These are phyloP conservation scores for Suillus alpinus DNA, from an alignment of 768 basidiomycete genomes.

Conservation along the genomic window DNA sequence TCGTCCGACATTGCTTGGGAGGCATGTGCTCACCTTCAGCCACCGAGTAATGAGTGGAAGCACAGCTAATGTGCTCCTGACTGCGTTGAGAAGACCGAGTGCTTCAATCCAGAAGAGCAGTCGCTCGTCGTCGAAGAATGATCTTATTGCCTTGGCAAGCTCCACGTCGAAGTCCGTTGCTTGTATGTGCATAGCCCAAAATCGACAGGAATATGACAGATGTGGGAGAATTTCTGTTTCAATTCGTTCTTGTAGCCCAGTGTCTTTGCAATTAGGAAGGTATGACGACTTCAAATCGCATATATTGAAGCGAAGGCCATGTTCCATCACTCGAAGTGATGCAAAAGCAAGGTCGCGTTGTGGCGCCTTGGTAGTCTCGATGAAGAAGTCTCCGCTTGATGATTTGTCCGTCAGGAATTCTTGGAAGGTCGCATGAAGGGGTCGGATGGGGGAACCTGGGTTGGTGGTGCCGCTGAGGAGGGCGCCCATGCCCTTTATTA, in stretches of 20 bases:
- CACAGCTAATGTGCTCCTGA: not conserved
- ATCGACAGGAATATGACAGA: slow-evolving; percentile 11
- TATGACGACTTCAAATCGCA: slow-evolving; percentile 31
- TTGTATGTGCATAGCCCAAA: slow-evolving; percentile 9
- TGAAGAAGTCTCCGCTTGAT: slow-evolving; percentile 14
- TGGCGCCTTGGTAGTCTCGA: slow-evolving; percentile 13
- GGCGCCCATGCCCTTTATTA: slow-evolving; percentile 3
- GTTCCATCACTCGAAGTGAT: slow-evolving; percentile 28
- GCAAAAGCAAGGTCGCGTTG: slow-evolving; percentile 20
- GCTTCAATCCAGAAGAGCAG: slow-evolving; percentile 10
- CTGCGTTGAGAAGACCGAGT: not conserved
- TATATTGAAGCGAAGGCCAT: slow-evolving; percentile 34
- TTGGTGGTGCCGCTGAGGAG: slow-evolving; percentile 6
- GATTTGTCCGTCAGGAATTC: slow-evolving; percentile 20
- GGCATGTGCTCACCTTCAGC: not conserved
- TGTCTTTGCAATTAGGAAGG: slow-evolving; percentile 24
- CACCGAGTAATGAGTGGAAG: not conserved
- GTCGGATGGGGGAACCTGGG: slow-evolving; percentile 7
- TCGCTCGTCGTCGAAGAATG: slow-evolving; percentile 6
- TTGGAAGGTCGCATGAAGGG: slow-evolving; percentile 28
- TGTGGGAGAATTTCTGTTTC: not conserved
- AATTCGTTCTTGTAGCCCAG: not conserved
- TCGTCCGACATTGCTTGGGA: not conserved
- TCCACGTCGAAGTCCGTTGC: not conserved
- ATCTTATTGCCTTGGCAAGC: not conserved